Evolutionary conservation across 352 stramenopile species (phyloP).

Genomic region (Globisporangium yorkense): DNA sequence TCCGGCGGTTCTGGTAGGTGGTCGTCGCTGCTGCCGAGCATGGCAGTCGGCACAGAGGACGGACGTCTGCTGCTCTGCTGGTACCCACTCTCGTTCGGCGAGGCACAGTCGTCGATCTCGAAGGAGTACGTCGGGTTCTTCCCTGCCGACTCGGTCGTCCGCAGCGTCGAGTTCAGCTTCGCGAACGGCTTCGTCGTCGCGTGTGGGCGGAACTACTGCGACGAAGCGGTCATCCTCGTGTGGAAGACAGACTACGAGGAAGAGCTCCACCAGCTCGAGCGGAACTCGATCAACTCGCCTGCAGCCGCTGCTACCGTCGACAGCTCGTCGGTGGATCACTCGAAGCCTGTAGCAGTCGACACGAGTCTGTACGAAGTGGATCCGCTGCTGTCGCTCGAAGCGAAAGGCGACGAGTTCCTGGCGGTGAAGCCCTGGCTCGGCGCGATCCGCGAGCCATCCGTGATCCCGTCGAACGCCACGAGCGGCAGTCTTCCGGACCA

Average conservation of each 20-base stretch:
- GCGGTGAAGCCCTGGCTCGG: constrained; percentile 61
- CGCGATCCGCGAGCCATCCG: constrained; percentile 41
- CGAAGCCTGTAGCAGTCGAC: constrained; percentile 1
- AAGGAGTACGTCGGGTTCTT: constrained; percentile 58
- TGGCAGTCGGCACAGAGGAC: constrained; percentile 34
- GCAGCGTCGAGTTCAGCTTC: constrained; percentile 40
- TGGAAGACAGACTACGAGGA: constrained; percentile 79
- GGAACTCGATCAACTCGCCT: constrained; percentile 4
- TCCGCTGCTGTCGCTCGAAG: constrained; percentile 2
- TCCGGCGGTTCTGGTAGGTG: constrained; percentile 13
- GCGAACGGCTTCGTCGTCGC: constrained; percentile 56
- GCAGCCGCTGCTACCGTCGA: background rate
- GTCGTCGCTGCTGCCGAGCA: constrained; percentile 46
- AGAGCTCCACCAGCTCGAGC: constrained; percentile 40
- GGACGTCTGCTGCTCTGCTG: constrained; percentile 59
- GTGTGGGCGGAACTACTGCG: constrained; percentile 25
- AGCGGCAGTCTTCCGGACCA: constrained; percentile 17
- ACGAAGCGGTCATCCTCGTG: constrained; percentile 37
- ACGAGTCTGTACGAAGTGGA: constrained; percentile 8
- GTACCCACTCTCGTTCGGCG: constrained; percentile 52
- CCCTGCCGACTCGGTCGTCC: constrained; percentile 32
- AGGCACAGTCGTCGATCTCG: constrained; percentile 26
- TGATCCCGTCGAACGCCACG: background rate
- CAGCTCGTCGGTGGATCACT: background rate
- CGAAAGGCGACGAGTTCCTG: constrained; percentile 53